Conservation (phyloP, 2,329 filamentous ascomycete species). For the Hyphodiscus sp. region DNA sequence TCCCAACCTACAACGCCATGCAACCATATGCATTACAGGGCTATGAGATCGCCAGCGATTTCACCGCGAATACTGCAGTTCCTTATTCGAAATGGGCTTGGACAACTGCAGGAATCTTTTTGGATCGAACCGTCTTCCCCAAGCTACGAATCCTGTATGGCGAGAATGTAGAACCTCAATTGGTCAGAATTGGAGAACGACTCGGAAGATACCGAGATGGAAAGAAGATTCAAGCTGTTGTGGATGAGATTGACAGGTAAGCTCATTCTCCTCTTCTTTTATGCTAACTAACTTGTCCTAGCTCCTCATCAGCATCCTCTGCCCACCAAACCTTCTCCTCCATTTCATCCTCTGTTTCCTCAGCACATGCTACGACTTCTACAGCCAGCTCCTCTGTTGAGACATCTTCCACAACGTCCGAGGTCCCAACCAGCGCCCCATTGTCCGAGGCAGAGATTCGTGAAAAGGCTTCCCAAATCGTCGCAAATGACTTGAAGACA, state of each 20-base stretch:
- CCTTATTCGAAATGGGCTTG: slow-evolving; percentile 68
- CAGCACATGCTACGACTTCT: slow-evolving; percentile 16
- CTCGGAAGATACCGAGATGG: slow-evolving; percentile 67
- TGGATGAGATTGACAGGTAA: slow-evolving; percentile 47
- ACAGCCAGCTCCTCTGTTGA: not conserved
- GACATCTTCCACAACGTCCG: slow-evolving; percentile 19
- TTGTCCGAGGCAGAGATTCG: slow-evolving; percentile 45
- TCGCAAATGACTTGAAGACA: slow-evolving; percentile 69
- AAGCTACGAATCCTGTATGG: slow-evolving; percentile 73
- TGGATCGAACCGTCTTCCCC: slow-evolving; percentile 75
- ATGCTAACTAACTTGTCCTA: slow-evolving; percentile 3
- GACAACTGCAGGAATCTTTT: slow-evolving; percentile 61
- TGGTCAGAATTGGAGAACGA: slow-evolving; percentile 85
- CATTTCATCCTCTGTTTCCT: slow-evolving; percentile 21
- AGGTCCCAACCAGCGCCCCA: slow-evolving; percentile 26
- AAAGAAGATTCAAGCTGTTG: slow-evolving; percentile 52
- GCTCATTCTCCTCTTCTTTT: slow-evolving; percentile 13
- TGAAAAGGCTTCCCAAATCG: slow-evolving; percentile 55
- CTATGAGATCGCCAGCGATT: slow-evolving; percentile 59
- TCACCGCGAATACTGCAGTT: slow-evolving; percentile 63
- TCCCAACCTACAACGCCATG: slow-evolving; percentile 69
- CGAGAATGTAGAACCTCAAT: slow-evolving; percentile 91
- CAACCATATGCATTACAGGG: slow-evolving; percentile 66
- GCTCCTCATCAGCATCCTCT: slow-evolving; percentile 27
- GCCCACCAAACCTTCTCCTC: slow-evolving; percentile 24